A percentile compares a stretch with the other conserved stretches of the same genome.
Conservation (phyloP, 1,139 yeast genomes). For the Taiozyma sp. region DNA sequence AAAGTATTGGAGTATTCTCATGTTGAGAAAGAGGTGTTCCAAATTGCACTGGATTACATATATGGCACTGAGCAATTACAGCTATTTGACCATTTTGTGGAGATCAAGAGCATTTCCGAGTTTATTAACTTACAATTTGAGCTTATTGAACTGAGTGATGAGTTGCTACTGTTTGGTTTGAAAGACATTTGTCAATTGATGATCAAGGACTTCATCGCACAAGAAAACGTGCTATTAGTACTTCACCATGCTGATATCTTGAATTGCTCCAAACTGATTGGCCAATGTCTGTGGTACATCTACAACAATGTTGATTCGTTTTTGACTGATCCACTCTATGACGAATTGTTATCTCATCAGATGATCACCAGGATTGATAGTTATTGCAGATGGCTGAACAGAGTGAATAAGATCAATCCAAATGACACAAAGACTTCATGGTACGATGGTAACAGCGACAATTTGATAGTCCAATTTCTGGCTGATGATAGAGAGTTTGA, state of each 20-base stretch:
- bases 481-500: constrained; percentile 38
- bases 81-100: constrained; percentile 38
- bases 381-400: constrained; percentile 27
- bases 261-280: constrained; percentile 50
- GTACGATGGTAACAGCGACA: constrained; percentile 24
- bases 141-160: constrained; percentile 60
- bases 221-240: constrained; percentile 58
- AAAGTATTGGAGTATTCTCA: constrained; percentile 39
- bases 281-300: constrained; percentile 64
- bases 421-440: constrained; percentile 18
- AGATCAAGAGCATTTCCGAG: constrained; percentile 32
- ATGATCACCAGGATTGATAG: constrained; percentile 29
- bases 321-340: constrained; percentile 43
- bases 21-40: constrained; percentile 41
- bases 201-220: constrained; percentile 52
- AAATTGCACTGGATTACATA: constrained; percentile 47
- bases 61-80: constrained; percentile 48
- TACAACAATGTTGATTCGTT: constrained; percentile 62
- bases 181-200: constrained; percentile 58
- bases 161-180: constrained; percentile 54
- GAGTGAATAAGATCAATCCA: constrained; percentile 11
- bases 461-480: constrained; percentile 26
- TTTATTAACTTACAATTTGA: constrained; percentile 56
- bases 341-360: constrained; percentile 19
- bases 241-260: constrained; percentile 49